Conservation (phyloP, 164 flowering plant species). For the Platanus orientalis region DNA sequence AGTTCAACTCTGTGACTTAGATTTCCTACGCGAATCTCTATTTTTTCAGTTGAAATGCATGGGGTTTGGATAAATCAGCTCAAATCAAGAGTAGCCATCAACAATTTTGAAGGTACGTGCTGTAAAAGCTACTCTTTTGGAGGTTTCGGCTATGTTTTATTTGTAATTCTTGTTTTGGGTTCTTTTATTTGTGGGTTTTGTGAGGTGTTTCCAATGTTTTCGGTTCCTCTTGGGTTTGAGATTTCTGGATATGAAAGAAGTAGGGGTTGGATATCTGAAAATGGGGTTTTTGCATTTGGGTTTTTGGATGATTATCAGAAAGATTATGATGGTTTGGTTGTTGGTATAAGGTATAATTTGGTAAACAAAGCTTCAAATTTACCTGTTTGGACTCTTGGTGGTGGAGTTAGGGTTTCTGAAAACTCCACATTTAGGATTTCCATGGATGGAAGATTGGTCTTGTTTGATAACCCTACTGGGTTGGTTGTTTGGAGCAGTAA, state of each 20-base stretch:
- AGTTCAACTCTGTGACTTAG: neutral
- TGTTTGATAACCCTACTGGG: constrained; percentile 33
- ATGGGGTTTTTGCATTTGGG: constrained; percentile 54
- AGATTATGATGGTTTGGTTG: constrained; percentile 33
- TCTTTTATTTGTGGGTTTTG: constrained; percentile 25
- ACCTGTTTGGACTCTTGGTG: constrained; percentile 54
- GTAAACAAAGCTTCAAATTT: constrained; percentile 29
- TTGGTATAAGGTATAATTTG: constrained; percentile 43
- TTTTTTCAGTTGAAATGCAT: constrained; percentile 20
- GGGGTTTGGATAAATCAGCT: constrained; percentile 3
- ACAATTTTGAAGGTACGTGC: constrained; percentile 27
- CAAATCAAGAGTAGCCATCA: constrained; percentile 10
- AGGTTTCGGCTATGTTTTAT: constrained; percentile 15
- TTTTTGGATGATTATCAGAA: constrained; percentile 29
- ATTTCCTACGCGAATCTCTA: neutral
- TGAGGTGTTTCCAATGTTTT: constrained; percentile 26
- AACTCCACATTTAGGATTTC: constrained; percentile 44
- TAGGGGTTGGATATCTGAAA: constrained; percentile 44
- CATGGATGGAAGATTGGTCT: constrained; percentile 40
- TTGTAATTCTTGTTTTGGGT: constrained; percentile 22
- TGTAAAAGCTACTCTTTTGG: constrained; percentile 11
- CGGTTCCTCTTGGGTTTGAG: constrained; percentile 41
- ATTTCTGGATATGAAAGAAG: constrained; percentile 31
- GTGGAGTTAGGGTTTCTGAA: constrained; percentile 39
- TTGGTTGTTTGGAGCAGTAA: constrained; percentile 44